These are phyloP conservation scores for Strigomonas culicis DNA, from an alignment of 208 protist species.

Conservation along the genomic window DNA sequence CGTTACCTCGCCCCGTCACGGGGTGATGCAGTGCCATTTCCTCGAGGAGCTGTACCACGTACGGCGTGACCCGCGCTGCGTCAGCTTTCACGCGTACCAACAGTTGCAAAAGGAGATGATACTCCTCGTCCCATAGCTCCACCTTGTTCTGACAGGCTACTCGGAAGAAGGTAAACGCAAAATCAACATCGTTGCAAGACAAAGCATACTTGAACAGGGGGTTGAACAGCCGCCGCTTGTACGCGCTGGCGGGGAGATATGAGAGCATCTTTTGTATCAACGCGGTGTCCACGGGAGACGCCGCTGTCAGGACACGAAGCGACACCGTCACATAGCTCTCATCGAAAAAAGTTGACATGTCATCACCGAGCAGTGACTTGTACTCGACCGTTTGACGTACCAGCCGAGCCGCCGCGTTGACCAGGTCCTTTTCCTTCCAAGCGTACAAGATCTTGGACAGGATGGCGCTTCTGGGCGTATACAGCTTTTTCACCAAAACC, in stretches of 20 bases:
- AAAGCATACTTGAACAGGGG: slow-evolving; percentile 55
- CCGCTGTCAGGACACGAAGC: slow-evolving; percentile 39
- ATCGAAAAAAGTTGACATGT: slow-evolving; percentile 31
- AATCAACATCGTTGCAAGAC: slow-evolving; percentile 18
- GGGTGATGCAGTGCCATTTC: slow-evolving; percentile 70
- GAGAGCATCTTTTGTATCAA: slow-evolving; percentile 43
- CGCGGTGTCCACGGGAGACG: slow-evolving; percentile 10
- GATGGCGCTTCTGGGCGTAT: slow-evolving; percentile 5
- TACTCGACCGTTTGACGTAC: slow-evolving; percentile 25
- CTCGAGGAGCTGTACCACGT: slow-evolving; percentile 23
- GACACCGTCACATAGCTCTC: slow-evolving; percentile 71
- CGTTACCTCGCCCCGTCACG: slow-evolving; percentile 63
- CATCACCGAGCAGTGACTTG: slow-evolving; percentile 17
- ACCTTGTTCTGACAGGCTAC: slow-evolving; percentile 28
- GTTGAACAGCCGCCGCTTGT: slow-evolving; percentile 64
- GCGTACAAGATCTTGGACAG: slow-evolving; percentile 60
- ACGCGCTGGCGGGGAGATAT: slow-evolving; percentile 35
- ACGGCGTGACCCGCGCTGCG: neutral
- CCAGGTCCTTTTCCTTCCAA: slow-evolving; percentile 31
- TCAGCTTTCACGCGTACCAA: slow-evolving; percentile 10
- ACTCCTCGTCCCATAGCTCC: slow-evolving; percentile 86
- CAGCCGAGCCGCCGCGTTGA: slow-evolving; percentile 26
- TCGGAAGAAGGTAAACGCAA: slow-evolving; percentile 44
- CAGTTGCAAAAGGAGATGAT: slow-evolving; percentile 40
- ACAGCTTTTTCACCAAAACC: slow-evolving; percentile 7